Evolutionary conservation across 177 flowering plant genomes (phyloP), one percentile per base, ranked within the genome.

Genomic region (Tripterygium wilfordii): DNA sequence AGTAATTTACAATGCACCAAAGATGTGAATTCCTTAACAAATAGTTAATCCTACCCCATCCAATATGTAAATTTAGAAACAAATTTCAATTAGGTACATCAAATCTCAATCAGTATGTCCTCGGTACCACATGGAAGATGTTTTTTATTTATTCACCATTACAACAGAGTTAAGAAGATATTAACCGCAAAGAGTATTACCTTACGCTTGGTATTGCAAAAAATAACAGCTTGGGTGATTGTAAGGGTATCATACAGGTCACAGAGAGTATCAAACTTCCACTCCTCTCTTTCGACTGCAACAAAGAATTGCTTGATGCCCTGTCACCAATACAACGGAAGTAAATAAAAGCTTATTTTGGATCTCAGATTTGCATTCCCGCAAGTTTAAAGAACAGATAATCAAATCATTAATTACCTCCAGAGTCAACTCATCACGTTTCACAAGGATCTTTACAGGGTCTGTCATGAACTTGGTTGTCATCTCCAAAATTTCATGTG

Each of bases 301-400:
- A 90, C 96, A 63, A 87, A 90, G 57, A 90, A 90, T 62, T 88
- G 98, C 63, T 90, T 90, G 66, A 90, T 90, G 33, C 98, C 98
- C 98, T 90, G 87, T 43, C 54, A 64, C 24, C 19, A 47, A 14
- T 25, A 39, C 29, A 38, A 30, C 15, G 44, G 26, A 58, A 12
- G 12, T 7, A 12, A 6, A 45, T 13, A 33, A 20, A 43, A 18
- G 27, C 17, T 25, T 15, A 16, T n/a, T 36, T 40, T 18, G 52
- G 21, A 36, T 16, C n/a, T 0, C 18, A 10, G 7, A 33, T 19
- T 39, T 14, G 10, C 36, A 2, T 13, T 12, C 2, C 83, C 64
- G 81, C 75, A 12, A 90, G n/a, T n/a, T n/a, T n/a, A n/a, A n/a
- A n/a, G n/a, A n/a, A n/a, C n/a, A n/a, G n/a, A n/a, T n/a, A n/a